Conservation (phyloP, 345 rosid species). For the Arabis alpina region DNA sequence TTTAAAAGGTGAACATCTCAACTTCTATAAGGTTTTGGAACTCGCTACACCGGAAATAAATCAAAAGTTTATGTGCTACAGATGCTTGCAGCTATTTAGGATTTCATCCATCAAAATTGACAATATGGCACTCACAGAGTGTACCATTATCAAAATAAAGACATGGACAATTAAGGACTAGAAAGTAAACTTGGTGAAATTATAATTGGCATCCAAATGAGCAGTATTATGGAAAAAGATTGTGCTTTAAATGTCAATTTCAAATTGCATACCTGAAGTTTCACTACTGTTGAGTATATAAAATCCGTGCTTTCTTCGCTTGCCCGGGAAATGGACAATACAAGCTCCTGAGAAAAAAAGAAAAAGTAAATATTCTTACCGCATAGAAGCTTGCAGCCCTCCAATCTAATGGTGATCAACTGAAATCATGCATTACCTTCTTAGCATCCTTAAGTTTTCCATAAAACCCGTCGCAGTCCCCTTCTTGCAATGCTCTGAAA, state of each 20-base stretch:
- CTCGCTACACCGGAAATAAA: too few relatives aligned
- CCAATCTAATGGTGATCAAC: conserved; percentile 23
- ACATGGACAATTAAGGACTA: too few relatives aligned
- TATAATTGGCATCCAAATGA: conserved; percentile 34
- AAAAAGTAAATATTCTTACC: conserved; percentile 13
- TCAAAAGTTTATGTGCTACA: too few relatives aligned
- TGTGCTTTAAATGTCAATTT: conserved; percentile 14
- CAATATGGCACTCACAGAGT: too few relatives aligned
- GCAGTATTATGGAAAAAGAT: conserved; percentile 6
- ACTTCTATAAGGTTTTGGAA: too few relatives aligned
- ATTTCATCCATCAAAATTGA: too few relatives aligned
- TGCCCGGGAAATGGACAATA: conserved; percentile 70
- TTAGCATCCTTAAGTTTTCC: conserved; percentile 66
- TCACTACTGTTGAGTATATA: conserved; percentile 77
- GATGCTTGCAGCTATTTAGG: too few relatives aligned
- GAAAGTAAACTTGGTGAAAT: too few relatives aligned
- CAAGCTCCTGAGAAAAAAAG: conserved; percentile 68
- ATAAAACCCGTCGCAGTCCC: conserved; percentile 69
- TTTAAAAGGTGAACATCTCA: too few relatives aligned
- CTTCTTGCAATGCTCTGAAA: conserved; percentile 86
- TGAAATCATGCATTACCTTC: conserved; percentile 56
- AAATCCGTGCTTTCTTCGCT: conserved; percentile 90
- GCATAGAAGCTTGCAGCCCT: conserved; percentile 23
- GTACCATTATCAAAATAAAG: too few relatives aligned
- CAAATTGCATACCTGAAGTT: conserved; percentile 74